Conservation (phyloP, 2,329 filamentous ascomycete genomes). For the Aaosphaeria arxii region DNA sequence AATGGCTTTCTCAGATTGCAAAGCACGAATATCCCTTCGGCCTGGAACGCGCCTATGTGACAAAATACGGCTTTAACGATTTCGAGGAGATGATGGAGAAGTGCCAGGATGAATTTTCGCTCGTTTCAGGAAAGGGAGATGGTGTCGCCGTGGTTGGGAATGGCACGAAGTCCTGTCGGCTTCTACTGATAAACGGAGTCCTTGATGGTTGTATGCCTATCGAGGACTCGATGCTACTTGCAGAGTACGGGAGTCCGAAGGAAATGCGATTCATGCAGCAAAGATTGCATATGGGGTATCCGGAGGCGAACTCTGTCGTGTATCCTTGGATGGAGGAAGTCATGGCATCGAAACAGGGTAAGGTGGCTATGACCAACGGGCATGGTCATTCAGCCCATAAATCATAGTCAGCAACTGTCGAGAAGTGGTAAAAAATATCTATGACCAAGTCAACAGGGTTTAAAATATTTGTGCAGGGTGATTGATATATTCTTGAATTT, state of each 20-base stretch:
- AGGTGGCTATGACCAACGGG: neutral
- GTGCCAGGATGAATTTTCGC: slow-evolving; percentile 49
- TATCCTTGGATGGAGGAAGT: slow-evolving; percentile 31
- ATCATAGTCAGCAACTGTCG: neutral
- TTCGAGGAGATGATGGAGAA: slow-evolving; percentile 46
- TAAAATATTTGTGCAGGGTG: neutral
- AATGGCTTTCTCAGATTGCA: slow-evolving; percentile 53
- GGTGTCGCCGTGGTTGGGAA: slow-evolving; percentile 34
- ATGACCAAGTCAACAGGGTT: neutral
- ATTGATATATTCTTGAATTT: neutral
- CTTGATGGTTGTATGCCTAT: slow-evolving; percentile 61
- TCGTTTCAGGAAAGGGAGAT: slow-evolving; percentile 52
- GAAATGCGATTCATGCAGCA: slow-evolving; percentile 46
- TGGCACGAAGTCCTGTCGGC: slow-evolving; percentile 43
- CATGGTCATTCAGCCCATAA: neutral
- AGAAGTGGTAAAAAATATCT: neutral
- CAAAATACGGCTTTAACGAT: slow-evolving; percentile 42
- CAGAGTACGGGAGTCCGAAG: slow-evolving; percentile 53
- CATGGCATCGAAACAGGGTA: slow-evolving; percentile 9
- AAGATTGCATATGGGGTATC: slow-evolving; percentile 47
- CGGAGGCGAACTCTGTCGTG: slow-evolving; percentile 27
- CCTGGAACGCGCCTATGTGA: slow-evolving; percentile 46
- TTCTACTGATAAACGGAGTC: slow-evolving; percentile 56
- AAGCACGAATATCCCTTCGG: slow-evolving; percentile 60
- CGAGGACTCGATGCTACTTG: slow-evolving; percentile 54